Evolutionary conservation across 495 filamentous ascomycete genomes (phyloP).

Genomic region (Penicillium coprophilum): DNA sequence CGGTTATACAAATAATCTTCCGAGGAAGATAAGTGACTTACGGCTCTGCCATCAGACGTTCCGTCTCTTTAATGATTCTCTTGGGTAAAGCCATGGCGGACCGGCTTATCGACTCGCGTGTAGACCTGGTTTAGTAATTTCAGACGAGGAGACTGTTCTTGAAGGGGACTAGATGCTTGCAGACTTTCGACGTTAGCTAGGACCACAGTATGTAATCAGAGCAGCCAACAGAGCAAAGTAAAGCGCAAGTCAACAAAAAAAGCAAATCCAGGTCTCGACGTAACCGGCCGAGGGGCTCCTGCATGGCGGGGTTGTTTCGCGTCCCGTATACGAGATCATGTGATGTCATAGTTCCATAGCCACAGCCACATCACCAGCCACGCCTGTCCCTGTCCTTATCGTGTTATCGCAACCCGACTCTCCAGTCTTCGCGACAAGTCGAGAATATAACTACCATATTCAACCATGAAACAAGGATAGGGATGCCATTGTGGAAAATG

Average conservation of each 20-base stretch:
- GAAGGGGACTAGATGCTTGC: not conserved
- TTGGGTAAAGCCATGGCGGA: conserved; percentile 77
- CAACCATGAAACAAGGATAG: conserved; percentile 2
- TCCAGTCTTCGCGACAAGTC: conserved; percentile 3
- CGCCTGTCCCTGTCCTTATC: conserved; percentile 7
- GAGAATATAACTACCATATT: not conserved
- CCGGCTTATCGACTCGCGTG: conserved; percentile 16
- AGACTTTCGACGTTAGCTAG: not conserved
- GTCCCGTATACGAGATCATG: conserved; percentile 27
- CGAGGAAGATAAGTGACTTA: conserved; percentile 46
- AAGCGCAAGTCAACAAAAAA: conserved; percentile 13
- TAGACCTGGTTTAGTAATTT: conserved; percentile 1
- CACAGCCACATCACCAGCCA: conserved; percentile 9
- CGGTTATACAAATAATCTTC: not conserved
- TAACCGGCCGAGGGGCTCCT: conserved; percentile 38
- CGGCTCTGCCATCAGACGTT: conserved; percentile 96
- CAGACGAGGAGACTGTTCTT: not conserved
- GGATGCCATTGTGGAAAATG: conserved; percentile 4
- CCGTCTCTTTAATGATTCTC: conserved; percentile 97
- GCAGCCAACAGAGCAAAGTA: not conserved
- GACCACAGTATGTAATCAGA: not conserved
- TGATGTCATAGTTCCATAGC: conserved; percentile 6
- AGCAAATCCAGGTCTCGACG: conserved; percentile 11
- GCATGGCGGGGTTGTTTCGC: conserved; percentile 24
- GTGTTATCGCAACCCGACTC: conserved; percentile 9